A percentile compares a stretch with the other conserved stretches of the same genome.
Conservation (phyloP, 2,329 filamentous ascomycete species). For the Raffaelea deltoideospora region DNA sequence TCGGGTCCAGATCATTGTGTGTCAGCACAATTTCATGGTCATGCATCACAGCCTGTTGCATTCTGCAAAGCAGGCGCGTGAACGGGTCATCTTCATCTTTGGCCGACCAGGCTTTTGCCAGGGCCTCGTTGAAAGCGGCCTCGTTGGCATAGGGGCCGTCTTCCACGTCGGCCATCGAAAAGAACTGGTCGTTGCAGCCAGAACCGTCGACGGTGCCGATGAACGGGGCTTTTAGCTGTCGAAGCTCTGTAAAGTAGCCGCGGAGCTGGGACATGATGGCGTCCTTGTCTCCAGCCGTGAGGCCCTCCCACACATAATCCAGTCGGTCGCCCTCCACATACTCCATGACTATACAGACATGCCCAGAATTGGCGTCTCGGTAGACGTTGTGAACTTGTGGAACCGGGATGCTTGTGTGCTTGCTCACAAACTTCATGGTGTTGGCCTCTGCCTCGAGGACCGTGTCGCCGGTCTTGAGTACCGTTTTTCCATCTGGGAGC, state of each 20-base stretch:
- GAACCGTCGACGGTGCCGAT: neutral
- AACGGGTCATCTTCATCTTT: neutral
- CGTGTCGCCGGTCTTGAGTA: neutral
- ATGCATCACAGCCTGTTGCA: neutral
- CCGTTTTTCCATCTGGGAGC: neutral
- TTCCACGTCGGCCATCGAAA: neutral
- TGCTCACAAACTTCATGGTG: neutral
- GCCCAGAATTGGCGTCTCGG: neutral
- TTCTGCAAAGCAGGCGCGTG: neutral
- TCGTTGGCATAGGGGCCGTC: neutral
- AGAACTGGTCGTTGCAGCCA: neutral
- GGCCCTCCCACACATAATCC: neutral
- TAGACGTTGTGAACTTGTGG: neutral
- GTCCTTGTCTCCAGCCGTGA: neutral
- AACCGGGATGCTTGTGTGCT: neutral
- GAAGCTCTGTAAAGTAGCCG: neutral
- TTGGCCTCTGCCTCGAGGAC: neutral
- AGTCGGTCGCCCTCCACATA: neutral
- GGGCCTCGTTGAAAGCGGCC: neutral
- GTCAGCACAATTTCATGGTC: conserved; percentile 14
- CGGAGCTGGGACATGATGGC: neutral
- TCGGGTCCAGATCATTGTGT: conserved; percentile 18
- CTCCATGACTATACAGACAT: conserved; percentile 1
- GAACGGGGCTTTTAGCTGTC: neutral
- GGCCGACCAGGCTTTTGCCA: neutral